Evolutionary conservation across 2,329 filamentous ascomycete species (phyloP).

Genomic region (Cladosporium velox): DNA sequence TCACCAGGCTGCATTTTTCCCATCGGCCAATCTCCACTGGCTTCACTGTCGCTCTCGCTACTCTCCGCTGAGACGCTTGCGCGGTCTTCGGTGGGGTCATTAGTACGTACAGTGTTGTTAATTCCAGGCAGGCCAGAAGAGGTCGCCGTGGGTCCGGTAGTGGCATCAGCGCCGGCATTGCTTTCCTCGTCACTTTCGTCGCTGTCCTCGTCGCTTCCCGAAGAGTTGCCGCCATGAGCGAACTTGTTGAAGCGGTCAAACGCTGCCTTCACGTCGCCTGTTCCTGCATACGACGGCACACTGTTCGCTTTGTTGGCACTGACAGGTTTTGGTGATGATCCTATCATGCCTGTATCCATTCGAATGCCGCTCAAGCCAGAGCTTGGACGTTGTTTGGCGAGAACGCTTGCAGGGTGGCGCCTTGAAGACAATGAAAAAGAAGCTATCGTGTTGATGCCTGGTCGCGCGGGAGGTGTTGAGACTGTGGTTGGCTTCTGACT

Average conservation of each 20-base stretch:
- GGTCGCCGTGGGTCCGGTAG: background rate
- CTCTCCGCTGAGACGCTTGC: background rate
- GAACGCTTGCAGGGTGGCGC: constrained; percentile 3
- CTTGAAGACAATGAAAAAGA: constrained; percentile 11
- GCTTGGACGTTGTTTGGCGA: background rate
- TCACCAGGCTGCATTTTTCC: background rate
- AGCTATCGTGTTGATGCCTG: constrained; percentile 9
- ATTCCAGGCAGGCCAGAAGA: background rate
- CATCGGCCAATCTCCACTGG: background rate
- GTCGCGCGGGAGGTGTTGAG: background rate
- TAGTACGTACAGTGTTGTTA: background rate
- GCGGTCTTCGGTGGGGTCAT: background rate
- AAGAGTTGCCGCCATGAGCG: constrained; percentile 20
- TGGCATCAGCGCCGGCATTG: background rate
- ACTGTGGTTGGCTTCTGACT: background rate
- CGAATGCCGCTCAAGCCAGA: constrained; percentile 5
- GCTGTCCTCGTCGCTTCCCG: constrained; percentile 19
- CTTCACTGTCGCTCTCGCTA: background rate
- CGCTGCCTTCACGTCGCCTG: constrained; percentile 16
- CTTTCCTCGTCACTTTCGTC: background rate
- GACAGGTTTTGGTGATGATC: constrained; percentile 5
- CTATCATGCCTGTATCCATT: constrained; percentile 11
- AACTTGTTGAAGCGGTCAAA: constrained; percentile 26
- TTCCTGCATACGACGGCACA: constrained; percentile 18
- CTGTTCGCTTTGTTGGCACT: constrained; percentile 11